A percentile compares a stretch with the other conserved stretches of the same genome.
Conservation (phyloP, 257 asterid genomes). For the Capsicum chinense region DNA sequence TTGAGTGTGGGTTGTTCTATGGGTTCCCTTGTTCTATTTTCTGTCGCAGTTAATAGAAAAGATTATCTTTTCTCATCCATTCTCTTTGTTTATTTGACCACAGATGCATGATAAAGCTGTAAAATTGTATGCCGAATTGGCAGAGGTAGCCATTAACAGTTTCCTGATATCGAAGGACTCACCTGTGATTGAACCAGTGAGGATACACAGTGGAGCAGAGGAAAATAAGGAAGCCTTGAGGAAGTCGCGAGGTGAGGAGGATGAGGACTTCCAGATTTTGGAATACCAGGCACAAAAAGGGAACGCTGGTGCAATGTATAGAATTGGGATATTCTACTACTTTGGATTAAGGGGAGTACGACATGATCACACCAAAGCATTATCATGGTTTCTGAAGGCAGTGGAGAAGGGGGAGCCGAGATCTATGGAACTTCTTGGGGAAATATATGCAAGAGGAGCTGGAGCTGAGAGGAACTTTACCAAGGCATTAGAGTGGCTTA, state of each 20-base stretch:
- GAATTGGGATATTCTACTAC: constrained; percentile 86
- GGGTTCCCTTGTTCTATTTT: neutral
- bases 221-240: constrained; percentile 96
- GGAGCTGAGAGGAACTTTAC: constrained; percentile 94
- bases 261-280: constrained; percentile 94
- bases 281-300: constrained; percentile 98
- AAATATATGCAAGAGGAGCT: constrained; percentile 95
- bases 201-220: constrained; percentile 98
- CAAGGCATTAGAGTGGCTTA: constrained; percentile 93
- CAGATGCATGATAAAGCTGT: constrained; percentile 98
- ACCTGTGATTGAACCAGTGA: constrained; percentile 87
- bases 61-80: neutral
- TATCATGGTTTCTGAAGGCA: constrained; percentile 89
- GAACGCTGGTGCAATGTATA: constrained; percentile 94
- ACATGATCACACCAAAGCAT: constrained; percentile 90
- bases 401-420: constrained; percentile 92
- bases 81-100: constrained; percentile 28
- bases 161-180: constrained; percentile 93
- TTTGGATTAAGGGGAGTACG: constrained; percentile 96
- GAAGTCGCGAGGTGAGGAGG: constrained; percentile 96
- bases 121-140: constrained; percentile 86
- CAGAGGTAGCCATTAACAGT: constrained; percentile 91
- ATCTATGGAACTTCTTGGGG: constrained; percentile 99
- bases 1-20: neutral
- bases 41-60: constrained; percentile 20